Evolutionary conservation across 768 basidiomycete genomes (phyloP).

Genomic region (Lactarius hengduanensis): DNA sequence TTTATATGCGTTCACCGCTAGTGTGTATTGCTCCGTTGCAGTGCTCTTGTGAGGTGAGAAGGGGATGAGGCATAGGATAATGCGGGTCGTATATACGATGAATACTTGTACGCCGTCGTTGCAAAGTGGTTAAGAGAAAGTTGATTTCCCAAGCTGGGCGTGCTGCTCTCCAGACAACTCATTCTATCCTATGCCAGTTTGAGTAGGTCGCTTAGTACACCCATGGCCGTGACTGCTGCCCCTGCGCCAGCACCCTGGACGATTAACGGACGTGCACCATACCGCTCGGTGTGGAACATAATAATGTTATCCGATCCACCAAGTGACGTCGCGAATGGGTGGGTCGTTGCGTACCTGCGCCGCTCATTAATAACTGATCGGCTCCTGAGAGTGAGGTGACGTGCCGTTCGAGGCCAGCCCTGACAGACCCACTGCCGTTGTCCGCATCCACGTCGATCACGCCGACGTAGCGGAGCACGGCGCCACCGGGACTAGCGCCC

Average conservation of each 20-base stretch:
- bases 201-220: conserved; percentile 86
- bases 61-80: not conserved
- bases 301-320: conserved; percentile 98
- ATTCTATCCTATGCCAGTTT: conserved; percentile 40
- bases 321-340: conserved; percentile 94
- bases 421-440: conserved; percentile 54
- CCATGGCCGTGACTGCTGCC: conserved; percentile 98
- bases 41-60: conserved; percentile 22
- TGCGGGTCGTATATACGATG: conserved; percentile 20
- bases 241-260: conserved; percentile 97
- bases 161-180: not conserved
- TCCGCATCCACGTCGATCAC: conserved; percentile 85
- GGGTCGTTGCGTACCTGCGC: conserved; percentile 79
- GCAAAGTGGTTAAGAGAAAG: conserved; percentile 12
- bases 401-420: conserved; percentile 87
- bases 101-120: conserved; percentile 21
- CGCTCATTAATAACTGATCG: not conserved
- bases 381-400: conserved; percentile 33
- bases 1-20: conserved; percentile 19
- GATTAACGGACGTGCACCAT: conserved; percentile 84
- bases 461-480: conserved; percentile 91
- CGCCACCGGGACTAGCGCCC: conserved; percentile 47
- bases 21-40: conserved; percentile 25
- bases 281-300: conserved; percentile 94
- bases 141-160: not conserved